A percentile compares a stretch with the other conserved stretches of the same genome.
phyloP scores from a whole-genome alignment of 768 basidiomycete genomes.

The Pseudohyphozyma bogoriensis region DNA sequence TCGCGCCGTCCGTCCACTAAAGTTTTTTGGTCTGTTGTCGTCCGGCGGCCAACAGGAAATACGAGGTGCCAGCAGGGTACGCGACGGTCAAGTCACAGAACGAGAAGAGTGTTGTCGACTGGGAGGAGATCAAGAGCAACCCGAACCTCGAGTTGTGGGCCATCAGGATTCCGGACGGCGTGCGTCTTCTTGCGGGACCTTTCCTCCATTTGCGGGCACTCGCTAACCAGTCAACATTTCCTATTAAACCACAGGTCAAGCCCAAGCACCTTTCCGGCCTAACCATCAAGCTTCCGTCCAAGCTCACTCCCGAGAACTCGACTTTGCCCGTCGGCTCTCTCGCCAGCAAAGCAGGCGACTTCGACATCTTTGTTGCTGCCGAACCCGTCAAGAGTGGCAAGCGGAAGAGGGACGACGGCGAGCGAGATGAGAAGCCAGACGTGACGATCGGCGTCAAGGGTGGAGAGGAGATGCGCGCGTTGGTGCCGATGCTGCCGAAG shows the following conservation, averaged over 20 bases:
- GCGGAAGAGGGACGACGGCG: not conserved
- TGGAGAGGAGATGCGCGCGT: constrained; percentile 6
- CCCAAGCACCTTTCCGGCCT: constrained; percentile 20
- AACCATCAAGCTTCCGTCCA: constrained; percentile 14
- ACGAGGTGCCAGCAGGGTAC: constrained; percentile 16
- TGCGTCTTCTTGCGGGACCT: not conserved
- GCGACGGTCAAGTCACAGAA: not conserved
- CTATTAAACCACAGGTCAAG: constrained; percentile 8
- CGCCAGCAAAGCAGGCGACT: not conserved
- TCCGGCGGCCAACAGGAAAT: not conserved
- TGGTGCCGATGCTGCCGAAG: constrained; percentile 21
- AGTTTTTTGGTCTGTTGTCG: not conserved
- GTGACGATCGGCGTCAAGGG: not conserved
- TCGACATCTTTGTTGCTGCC: not conserved
- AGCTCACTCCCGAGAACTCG: too few species aligned
- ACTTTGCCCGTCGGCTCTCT: not conserved
- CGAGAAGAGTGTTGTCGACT: constrained; percentile 9
- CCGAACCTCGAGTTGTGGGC: constrained; percentile 25
- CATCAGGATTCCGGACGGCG: constrained; percentile 19
- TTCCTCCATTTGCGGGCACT: too few species aligned
- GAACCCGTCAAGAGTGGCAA: constrained; percentile 1
- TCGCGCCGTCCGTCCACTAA: too few species aligned
- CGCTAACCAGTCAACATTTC: not conserved
- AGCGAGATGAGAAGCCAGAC: not conserved
- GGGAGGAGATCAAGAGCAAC: constrained; percentile 15